Percentiles rank a stretch among this genome's conserved stretches.
phyloP scores from a whole-genome alignment of 441 rosid genomes.

The Metrosideros polymorpha region DNA sequence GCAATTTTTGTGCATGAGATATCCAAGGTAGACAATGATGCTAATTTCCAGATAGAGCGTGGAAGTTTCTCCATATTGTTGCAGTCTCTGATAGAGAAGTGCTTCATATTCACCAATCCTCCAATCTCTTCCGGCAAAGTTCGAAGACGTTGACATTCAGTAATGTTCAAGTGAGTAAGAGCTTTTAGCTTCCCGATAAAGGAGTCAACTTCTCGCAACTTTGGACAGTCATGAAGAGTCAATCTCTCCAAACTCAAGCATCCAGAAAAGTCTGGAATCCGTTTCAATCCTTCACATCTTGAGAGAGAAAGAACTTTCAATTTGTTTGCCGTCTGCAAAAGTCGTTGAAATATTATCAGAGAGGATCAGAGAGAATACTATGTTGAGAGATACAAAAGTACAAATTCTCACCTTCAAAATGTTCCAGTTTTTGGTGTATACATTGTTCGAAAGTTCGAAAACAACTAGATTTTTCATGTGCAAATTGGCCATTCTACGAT shows the following conservation, averaged over 20 bases:
- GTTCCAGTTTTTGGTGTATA: not conserved
- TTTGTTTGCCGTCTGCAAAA: not conserved
- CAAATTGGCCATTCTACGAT: not conserved
- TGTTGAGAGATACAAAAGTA: not conserved
- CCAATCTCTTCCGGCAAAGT: not conserved
- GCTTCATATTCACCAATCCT: not conserved
- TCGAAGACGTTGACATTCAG: accelerated
- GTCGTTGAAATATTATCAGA: accelerated
- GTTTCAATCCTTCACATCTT: not conserved
- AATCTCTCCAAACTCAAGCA: not conserved
- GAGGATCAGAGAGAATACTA: not conserved
- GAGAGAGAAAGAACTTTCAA: not conserved
- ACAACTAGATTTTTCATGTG: not conserved
- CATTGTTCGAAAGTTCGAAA: accelerated
- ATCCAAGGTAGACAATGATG: not conserved
- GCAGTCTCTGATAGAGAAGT: not conserved
- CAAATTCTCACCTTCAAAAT: accelerated
- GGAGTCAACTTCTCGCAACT: not conserved
- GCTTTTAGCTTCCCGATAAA: not conserved
- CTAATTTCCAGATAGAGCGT: not conserved
- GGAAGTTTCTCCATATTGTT: accelerated
- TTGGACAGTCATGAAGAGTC: accelerated
- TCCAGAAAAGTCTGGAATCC: not conserved
- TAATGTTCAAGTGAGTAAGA: not conserved
- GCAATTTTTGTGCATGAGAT: accelerated